Conservation (phyloP, 345 rosid genomes). For the Psidium friedrichsthalianum region DNA sequence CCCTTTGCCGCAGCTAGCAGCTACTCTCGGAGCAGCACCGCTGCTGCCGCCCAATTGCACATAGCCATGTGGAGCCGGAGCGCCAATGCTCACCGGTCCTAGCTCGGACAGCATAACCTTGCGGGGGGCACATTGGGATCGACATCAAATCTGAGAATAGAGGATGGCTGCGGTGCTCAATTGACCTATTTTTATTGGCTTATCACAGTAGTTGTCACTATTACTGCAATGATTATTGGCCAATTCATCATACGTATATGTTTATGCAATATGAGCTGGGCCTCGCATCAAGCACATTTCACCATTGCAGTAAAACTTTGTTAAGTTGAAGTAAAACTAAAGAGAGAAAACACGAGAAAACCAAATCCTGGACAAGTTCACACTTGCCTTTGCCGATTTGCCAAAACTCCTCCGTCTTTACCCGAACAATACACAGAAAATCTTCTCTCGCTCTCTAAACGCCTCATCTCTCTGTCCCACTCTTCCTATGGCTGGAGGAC, state of each 20-base stretch:
- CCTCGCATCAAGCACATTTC: background rate
- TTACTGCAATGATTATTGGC: background rate
- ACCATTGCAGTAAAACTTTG: background rate
- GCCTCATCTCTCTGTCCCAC: slow-evolving; percentile 1
- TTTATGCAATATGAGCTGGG: background rate
- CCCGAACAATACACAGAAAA: background rate
- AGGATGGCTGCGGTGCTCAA: background rate
- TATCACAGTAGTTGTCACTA: background rate
- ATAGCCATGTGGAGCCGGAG: slow-evolving; percentile 47
- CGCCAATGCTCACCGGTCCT: slow-evolving; percentile 23
- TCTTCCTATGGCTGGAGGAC: slow-evolving; percentile 27
- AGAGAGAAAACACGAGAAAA: background rate
- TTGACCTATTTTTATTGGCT: background rate
- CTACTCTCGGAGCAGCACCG: slow-evolving; percentile 22
- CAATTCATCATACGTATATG: background rate
- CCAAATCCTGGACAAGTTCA: background rate
- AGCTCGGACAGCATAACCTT: slow-evolving; percentile 29
- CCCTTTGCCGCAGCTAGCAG: slow-evolving; percentile 9
- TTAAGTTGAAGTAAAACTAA: background rate
- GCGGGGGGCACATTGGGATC: slow-evolving; percentile 22
- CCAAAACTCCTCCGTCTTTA: background rate
- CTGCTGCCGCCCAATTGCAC: slow-evolving; percentile 59
- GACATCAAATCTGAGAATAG: background rate
- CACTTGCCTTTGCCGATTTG: background rate
- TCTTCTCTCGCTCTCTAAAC: background rate